Percentiles rank a stretch among this genome's conserved stretches.
Evolutionary conservation across 2,329 filamentous ascomycete genomes (phyloP).

Genomic region (Orbilia oligospora): DNA sequence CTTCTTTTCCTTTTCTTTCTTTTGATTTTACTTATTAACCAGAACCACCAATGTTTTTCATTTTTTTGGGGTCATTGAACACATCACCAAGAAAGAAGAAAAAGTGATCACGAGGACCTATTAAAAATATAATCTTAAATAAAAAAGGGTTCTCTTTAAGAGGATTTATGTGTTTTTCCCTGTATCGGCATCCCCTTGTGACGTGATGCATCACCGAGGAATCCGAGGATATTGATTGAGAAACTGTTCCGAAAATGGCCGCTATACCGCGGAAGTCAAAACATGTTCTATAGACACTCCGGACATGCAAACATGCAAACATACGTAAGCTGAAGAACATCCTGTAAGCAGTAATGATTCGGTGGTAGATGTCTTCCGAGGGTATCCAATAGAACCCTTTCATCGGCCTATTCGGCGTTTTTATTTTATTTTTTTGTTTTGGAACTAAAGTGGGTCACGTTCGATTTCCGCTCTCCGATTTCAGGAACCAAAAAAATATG

Average conservation of each 20-base stretch:
- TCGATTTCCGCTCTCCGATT: conserved; percentile 11
- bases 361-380: conserved; percentile 7
- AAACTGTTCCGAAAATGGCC: conserved; percentile 9
- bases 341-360: background rate
- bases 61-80: conserved; percentile 10
- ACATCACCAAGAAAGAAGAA: conserved; percentile 29
- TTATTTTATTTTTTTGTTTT: too few species aligned
- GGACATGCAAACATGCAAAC: too few species aligned
- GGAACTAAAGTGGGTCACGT: conserved; percentile 15
- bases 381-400: conserved; percentile 23
- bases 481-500: conserved; percentile 22
- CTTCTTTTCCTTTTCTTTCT: conserved; percentile 1
- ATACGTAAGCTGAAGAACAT: conserved; percentile 5
- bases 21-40: background rate
- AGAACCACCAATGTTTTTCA: background rate
- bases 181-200: conserved; percentile 30
- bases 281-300: background rate
- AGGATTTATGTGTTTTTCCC: background rate
- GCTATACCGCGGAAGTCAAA: conserved; percentile 6
- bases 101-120: conserved; percentile 23
- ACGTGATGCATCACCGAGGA: conserved; percentile 19
- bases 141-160: background rate
- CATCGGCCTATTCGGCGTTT: conserved; percentile 22
- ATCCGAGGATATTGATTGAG: background rate
- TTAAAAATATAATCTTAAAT: conserved; percentile 26